A percentile compares a stretch with the other conserved stretches of the same genome.
These are phyloP conservation scores for Amylostereum chailletii DNA, from an alignment of 1,284 basidiomycete genomes.

Conservation along the genomic window DNA sequence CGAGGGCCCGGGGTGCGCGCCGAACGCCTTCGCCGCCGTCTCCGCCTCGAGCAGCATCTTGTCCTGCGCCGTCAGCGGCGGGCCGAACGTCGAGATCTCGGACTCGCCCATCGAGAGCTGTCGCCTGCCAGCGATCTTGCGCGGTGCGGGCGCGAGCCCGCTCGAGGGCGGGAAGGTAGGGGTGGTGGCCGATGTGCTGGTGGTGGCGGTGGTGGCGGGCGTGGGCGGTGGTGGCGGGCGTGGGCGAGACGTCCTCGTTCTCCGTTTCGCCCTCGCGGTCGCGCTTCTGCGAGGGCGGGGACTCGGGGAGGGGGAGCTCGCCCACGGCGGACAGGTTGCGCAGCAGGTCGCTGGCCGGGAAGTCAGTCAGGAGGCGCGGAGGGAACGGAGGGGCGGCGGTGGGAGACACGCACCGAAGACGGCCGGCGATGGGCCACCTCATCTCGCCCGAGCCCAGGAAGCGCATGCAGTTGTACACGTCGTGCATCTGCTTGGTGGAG, in stretches of 20 bases:
- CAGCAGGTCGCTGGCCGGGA: conserved; percentile 40
- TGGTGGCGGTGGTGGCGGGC: conserved; percentile 3
- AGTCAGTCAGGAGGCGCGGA: no score
- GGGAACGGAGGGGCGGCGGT: neutral
- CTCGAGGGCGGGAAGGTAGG: no score
- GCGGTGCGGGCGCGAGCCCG: no score
- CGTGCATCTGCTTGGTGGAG: conserved; percentile 46
- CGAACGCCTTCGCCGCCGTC: no score
- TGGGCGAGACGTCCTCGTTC: conserved; percentile 32
- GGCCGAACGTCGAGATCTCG: neutral
- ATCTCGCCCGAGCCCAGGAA: conserved; percentile 39
- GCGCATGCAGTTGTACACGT: conserved; percentile 58
- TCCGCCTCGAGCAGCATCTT: no score
- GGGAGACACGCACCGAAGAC: conserved; percentile 20
- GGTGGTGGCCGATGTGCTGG: neutral
- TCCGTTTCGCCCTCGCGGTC: conserved; percentile 23
- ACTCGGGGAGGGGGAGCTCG: conserved; percentile 46
- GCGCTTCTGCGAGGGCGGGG: conserved; percentile 41
- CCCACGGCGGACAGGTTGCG: conserved; percentile 50
- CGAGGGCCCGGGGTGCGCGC: no score
- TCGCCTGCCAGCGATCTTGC: no score
- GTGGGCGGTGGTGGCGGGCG: conserved; percentile 6
- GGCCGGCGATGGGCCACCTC: conserved; percentile 30
- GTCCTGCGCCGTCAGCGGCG: neutral
- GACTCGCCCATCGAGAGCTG: no score